These are phyloP conservation scores for Alternaria solani DNA, from an alignment of 2,329 filamentous ascomycete species.

Conservation along the genomic window DNA sequence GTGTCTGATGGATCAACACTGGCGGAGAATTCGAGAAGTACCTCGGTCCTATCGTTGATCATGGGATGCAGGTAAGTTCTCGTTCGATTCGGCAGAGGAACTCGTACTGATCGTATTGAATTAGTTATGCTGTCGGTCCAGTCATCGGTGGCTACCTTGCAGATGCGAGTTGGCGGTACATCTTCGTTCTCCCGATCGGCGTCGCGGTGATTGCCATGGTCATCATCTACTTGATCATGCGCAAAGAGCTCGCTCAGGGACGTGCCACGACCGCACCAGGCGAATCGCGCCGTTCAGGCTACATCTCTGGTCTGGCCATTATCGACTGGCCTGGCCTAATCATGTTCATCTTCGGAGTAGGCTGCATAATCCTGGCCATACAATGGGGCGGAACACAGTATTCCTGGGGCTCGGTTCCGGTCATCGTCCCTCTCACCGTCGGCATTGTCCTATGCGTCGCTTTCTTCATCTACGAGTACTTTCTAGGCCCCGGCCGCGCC, in stretches of 20 bases:
- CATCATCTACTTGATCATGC: constrained; percentile 65
- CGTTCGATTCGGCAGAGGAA: neutral
- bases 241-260: constrained; percentile 65
- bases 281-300: constrained; percentile 46
- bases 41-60: constrained; percentile 68
- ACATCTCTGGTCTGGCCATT: constrained; percentile 51
- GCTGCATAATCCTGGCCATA: constrained; percentile 48
- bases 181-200: constrained; percentile 63
- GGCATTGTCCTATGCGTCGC: constrained; percentile 57
- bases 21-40: constrained; percentile 78
- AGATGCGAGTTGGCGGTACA: constrained; percentile 69
- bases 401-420: constrained; percentile 62
- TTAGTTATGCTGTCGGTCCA: constrained; percentile 66
- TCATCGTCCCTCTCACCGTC: constrained; percentile 63
- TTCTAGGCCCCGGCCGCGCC: constrained; percentile 60
- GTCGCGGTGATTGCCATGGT: constrained; percentile 57
- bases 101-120: constrained; percentile 52
- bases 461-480: constrained; percentile 63
- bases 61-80: constrained; percentile 58
- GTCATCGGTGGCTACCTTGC: constrained; percentile 68
- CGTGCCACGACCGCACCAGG: constrained; percentile 51
- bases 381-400: constrained; percentile 68
- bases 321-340: constrained; percentile 53
- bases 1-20: constrained; percentile 69
- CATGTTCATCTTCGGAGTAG: constrained; percentile 47